Evolutionary conservation across 495 filamentous ascomycete genomes (phyloP), one percentile per base, ranked within the genome.

Genomic region (Apiosordaria backusii): DNA sequence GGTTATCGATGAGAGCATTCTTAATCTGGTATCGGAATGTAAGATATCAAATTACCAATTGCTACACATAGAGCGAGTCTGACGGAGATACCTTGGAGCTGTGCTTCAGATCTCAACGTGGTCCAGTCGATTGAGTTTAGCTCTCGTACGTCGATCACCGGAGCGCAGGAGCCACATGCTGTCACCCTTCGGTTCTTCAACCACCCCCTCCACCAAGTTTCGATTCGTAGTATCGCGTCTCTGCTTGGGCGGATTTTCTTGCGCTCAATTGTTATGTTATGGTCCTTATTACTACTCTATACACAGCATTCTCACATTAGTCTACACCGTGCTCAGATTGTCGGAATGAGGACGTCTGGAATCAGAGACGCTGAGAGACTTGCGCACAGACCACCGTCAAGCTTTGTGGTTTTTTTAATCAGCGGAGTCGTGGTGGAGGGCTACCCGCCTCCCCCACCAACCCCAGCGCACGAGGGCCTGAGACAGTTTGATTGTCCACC

Each of bases 361-460:
- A 45, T 2, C 9, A 45, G 35, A 45, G 35, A 45, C 13, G 16
- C 9, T 2, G 35, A 24, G 55, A 26, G 16, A 26, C 26, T 59
- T 23, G n/a, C 21, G 57, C 57, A 59, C 57, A 29, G 57, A 25
- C 57, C 57, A 59, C 16, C 24, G 57, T 59, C 53, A 61, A 45
- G 26, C 27, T 61, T 40, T 61, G 59, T 61, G 59, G 59, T 61
- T 50, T 61, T 45, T 27, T 61, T 18, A 45, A 45, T 45, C 35
- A 45, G 35, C 35, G 35, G 35, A 45, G 35, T 13, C 35, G 10
- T 45, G 35, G 35, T 45, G 35, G 27, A 19, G 19, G 16, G 57
- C 10, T 55, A 55, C 53, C 53, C 53, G 53, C 53, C 53, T 55
- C 19, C 53, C 53, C 53, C 53, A 57, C 53, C 53, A 57, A 21